phyloP scores from a whole-genome alignment of 2,329 filamentous ascomycete genomes.

The Eurotiales sp. region DNA sequence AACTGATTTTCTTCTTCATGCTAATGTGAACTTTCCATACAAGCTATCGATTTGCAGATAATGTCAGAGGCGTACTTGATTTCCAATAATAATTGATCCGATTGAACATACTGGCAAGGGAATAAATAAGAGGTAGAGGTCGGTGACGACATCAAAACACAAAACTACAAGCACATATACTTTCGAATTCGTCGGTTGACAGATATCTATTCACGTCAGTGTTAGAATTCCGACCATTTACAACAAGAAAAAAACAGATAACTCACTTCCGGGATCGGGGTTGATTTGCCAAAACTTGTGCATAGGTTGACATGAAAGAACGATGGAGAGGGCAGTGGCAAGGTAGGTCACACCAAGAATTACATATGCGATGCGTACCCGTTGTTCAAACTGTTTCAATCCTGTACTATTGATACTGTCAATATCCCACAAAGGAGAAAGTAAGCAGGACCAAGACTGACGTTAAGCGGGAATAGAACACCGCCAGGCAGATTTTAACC shows the following conservation, averaged over 20 bases:
- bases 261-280: slow-evolving; percentile 55
- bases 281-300: slow-evolving; percentile 56
- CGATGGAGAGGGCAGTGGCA: slow-evolving; percentile 44
- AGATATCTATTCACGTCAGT: slow-evolving; percentile 33
- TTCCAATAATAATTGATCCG: not conserved
- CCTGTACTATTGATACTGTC: slow-evolving; percentile 28
- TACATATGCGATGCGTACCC: slow-evolving; percentile 49
- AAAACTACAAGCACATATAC: slow-evolving; percentile 47
- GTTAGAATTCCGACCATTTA: not conserved
- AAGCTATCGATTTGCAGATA: slow-evolving; percentile 37
- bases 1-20: slow-evolving; percentile 46
- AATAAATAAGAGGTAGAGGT: slow-evolving; percentile 56
- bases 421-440: not conserved
- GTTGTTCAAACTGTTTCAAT: slow-evolving; percentile 35
- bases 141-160: slow-evolving; percentile 52
- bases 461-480: slow-evolving; percentile 55
- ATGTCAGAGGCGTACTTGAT: not conserved
- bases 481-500: slow-evolving; percentile 51
- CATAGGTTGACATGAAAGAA: slow-evolving; percentile 53
- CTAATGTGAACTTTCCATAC: slow-evolving; percentile 51
- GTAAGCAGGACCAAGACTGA: slow-evolving; percentile 17
- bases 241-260: not conserved
- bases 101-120: slow-evolving; percentile 47
- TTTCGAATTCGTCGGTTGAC: slow-evolving; percentile 46
- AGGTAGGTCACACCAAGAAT: slow-evolving; percentile 48